Evolutionary conservation across 108 stramenopile genomes (phyloP).

Genomic region (Cyclotella atomus): DNA sequence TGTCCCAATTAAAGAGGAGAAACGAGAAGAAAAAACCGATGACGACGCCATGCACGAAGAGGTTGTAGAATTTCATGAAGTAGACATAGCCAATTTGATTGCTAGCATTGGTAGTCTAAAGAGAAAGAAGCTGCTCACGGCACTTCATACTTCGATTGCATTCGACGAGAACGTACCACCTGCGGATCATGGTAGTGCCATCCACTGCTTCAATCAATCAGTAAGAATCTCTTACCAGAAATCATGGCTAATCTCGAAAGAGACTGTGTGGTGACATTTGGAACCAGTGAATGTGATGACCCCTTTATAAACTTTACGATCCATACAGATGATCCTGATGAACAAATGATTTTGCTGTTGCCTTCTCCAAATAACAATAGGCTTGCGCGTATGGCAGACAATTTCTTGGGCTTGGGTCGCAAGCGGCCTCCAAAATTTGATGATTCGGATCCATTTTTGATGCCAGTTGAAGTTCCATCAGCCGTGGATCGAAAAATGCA

Average conservation of each 20-base stretch:
- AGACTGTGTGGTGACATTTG: slow-evolving; percentile 8
- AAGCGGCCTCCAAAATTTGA: slow-evolving; percentile 11
- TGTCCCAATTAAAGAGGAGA: not conserved
- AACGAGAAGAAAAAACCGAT: not conserved
- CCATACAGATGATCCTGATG: not conserved
- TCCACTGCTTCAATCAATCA: not conserved
- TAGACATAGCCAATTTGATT: not conserved
- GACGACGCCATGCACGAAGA: not conserved
- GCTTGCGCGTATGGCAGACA: not conserved
- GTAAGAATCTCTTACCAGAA: not conserved
- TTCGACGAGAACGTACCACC: not conserved
- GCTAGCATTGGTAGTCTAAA: slow-evolving; percentile 3
- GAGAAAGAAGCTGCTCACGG: slow-evolving; percentile 9
- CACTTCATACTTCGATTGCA: slow-evolving; percentile 10
- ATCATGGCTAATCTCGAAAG: not conserved
- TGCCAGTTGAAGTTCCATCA: slow-evolving; percentile 7
- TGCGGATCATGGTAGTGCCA: not conserved
- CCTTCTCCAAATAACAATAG: not conserved
- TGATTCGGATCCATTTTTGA: slow-evolving; percentile 16
- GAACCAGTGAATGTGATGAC: not conserved
- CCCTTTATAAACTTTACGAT: slow-evolving; percentile 12
- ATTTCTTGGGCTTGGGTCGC: slow-evolving; percentile 10
- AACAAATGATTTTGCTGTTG: not conserved
- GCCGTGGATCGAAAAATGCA: slow-evolving; percentile 15
- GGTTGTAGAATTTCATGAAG: not conserved